Evolutionary conservation across 176 grass and related monocot genomes (phyloP), one percentile per base, ranked within the genome.

Genomic region (Saccharum spontaneum): DNA sequence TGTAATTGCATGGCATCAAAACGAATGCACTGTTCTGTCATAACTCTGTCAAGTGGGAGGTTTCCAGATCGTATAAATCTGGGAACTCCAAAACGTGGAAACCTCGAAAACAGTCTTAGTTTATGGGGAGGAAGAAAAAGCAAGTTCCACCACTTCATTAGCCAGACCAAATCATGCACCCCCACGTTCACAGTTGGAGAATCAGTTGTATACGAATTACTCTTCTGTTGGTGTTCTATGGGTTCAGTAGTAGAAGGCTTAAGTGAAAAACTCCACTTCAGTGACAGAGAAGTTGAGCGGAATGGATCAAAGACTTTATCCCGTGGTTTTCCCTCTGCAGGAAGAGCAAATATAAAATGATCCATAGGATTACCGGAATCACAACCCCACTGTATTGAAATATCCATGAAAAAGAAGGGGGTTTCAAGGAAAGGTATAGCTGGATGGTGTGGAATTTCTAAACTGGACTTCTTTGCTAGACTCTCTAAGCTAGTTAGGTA

Each of bases 11-110:
- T 89, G 62, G 87, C 72, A 90, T 93, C 91, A 74, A 95, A 90
- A 62, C 93, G 89, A 84, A 98, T 92, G 83, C 90, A 98, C 83
- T 95, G 92, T 83, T 98, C 96, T 26, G 96, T 98, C 96, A 98
- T 95, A 85, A 98, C 93, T 90, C 89, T 98, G 84, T 98, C 96
- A 83, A 98, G 83, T 83, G 96, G 86, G 50, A 98, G 83, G 73
- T 98, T 98, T 78, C 96, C 96, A 78, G 96, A 98, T 41, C 96
- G 92, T 65, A 82, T 59, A 80, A 98, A 65, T 87, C 96, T 95
- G 46, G 96, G 93, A 91, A 95, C 96, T 67, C 93, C 93, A 83
- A 92, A 98, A 76, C 96, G 96, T 54, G 96, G 93, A 92, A 94
- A 98, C 36, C 96, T 92, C 39, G 96, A 98, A 81, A 98, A 98